A percentile compares a stretch with the other conserved stretches of the same genome.
phyloP scores from a whole-genome alignment of 345 rosid species.

The Geranium rotundifolium region DNA sequence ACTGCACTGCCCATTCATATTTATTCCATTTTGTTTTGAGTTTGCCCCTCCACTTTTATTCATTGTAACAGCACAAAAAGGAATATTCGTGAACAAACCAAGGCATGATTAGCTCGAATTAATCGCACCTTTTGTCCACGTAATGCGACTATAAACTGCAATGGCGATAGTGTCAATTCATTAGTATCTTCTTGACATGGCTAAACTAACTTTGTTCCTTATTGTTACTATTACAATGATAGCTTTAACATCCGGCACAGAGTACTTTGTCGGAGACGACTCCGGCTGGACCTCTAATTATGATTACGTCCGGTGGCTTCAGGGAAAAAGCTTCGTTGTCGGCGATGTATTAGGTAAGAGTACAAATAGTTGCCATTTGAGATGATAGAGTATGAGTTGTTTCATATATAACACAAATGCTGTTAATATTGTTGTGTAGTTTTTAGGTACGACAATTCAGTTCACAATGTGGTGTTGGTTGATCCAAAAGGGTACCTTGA shows the following conservation, averaged over 20 bases:
- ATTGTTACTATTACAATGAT: not conserved
- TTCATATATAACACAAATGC: too few relatives aligned
- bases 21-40: too few relatives aligned
- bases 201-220: not conserved
- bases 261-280: slow-evolving; percentile 1
- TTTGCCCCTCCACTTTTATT: too few relatives aligned
- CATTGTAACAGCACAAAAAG: too few relatives aligned
- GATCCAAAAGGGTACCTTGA: not conserved
- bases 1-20: too few relatives aligned
- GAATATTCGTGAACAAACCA: too few relatives aligned
- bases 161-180: not conserved
- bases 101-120: too few relatives aligned
- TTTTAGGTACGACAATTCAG: not conserved
- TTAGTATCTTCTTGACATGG: not conserved
- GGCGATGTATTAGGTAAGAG: not conserved
- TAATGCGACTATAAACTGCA: too few relatives aligned
- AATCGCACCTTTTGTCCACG: too few relatives aligned
- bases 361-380: not conserved
- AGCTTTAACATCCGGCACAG: not conserved
- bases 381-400: too few relatives aligned
- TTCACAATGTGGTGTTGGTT: not conserved
- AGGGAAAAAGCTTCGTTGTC: slow-evolving; percentile 1
- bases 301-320: not conserved
- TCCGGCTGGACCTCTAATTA: slow-evolving; percentile 4
- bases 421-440: not conserved